Conservation (phyloP, 495 filamentous ascomycete species). For the Xylaria curta region DNA sequence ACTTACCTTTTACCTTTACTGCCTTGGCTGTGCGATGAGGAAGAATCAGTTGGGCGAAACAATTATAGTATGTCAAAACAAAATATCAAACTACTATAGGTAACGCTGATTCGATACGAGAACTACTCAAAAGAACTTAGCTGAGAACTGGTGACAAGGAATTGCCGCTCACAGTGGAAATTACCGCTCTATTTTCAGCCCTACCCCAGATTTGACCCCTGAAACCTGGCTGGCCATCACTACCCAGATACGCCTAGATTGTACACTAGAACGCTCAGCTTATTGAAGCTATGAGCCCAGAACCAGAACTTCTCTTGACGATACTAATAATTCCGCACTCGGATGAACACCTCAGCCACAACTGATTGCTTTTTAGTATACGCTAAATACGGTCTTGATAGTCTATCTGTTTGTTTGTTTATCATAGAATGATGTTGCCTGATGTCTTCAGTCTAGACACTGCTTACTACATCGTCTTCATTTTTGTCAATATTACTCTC, state of each 20-base stretch:
- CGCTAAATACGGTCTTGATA: neutral
- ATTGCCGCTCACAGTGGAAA: constrained; percentile 14
- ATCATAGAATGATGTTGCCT: neutral
- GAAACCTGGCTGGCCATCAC: neutral
- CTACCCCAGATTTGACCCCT: constrained; percentile 25
- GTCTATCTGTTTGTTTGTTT: neutral
- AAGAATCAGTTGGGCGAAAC: neutral
- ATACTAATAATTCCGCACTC: neutral
- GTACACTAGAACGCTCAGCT: constrained; percentile 10
- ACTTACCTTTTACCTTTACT: neutral
- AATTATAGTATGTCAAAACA: neutral
- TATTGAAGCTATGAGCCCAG: constrained; percentile 4
- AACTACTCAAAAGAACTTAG: neutral
- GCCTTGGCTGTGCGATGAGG: neutral
- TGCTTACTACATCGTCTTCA: constrained; percentile 17
- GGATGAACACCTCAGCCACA: neutral
- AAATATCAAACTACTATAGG: neutral
- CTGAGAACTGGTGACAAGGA: constrained; percentile 5
- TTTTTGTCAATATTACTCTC: neutral
- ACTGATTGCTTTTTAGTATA: neutral
- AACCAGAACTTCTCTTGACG: neutral
- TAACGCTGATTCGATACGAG: neutral
- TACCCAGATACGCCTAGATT: neutral
- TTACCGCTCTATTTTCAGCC: constrained; percentile 26
- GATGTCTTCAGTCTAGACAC: neutral